Evolutionary conservation across 1,284 basidiomycete species (phyloP).

Genomic region (Tylopilus sp.): DNA sequence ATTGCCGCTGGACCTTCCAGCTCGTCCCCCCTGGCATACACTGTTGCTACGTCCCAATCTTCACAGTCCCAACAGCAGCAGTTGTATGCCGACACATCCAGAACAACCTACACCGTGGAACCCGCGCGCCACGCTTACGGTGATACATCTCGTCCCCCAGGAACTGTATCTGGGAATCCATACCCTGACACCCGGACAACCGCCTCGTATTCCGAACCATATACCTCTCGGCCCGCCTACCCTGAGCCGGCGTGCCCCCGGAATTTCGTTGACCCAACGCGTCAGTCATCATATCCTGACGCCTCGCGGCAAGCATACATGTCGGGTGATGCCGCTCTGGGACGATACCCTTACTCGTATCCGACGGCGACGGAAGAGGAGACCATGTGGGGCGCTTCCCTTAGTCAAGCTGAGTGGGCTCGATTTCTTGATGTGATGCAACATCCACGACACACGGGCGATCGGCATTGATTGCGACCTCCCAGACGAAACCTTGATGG

Average conservation of each 20-base stretch:
- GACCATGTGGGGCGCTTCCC: slow-evolving; percentile 59
- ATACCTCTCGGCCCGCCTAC: slow-evolving; percentile 25
- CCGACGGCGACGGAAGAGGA: slow-evolving; percentile 45
- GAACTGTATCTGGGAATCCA: slow-evolving; percentile 25
- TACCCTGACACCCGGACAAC: slow-evolving; percentile 29
- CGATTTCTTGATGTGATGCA: slow-evolving; percentile 49
- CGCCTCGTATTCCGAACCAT: slow-evolving; percentile 27
- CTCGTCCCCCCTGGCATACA: slow-evolving; percentile 25
- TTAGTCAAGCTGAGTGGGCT: slow-evolving; percentile 58
- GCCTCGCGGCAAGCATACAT: slow-evolving; percentile 32
- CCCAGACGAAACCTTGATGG: slow-evolving; percentile 12
- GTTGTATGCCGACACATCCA: slow-evolving; percentile 26
- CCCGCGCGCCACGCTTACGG: slow-evolving; percentile 24
- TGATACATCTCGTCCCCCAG: slow-evolving; percentile 23
- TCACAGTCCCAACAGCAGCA: slow-evolving; percentile 30
- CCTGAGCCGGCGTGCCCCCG: slow-evolving; percentile 29
- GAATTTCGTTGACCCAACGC: slow-evolving; percentile 23
- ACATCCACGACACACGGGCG: slow-evolving; percentile 36
- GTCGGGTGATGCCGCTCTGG: slow-evolving; percentile 24
- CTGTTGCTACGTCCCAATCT: slow-evolving; percentile 24
- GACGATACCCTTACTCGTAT: slow-evolving; percentile 37
- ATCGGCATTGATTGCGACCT: slow-evolving; percentile 27
- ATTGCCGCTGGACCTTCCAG: slow-evolving; percentile 22
- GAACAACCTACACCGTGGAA: slow-evolving; percentile 25
- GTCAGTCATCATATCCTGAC: slow-evolving; percentile 29